Conservation (phyloP, 148 eudicot genomes). For the Suaeda aralocaspica region DNA sequence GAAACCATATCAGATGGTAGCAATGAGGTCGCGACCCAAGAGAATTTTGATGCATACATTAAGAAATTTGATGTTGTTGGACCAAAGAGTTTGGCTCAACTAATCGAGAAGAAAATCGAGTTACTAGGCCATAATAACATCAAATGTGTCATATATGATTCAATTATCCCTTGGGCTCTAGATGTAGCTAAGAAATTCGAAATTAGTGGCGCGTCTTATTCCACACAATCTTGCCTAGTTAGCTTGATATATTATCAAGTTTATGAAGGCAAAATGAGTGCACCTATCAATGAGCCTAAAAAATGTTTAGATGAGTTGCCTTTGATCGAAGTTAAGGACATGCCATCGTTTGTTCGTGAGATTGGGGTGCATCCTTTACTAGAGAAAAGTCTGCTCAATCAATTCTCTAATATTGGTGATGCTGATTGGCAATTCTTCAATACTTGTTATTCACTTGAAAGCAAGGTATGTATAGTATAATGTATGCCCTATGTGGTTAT, state of each 20-base stretch:
- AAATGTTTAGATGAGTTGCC: neutral
- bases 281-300: no score
- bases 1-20: conserved; percentile 24
- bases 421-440: conserved; percentile 27
- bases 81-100: conserved; percentile 18
- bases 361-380: conserved; percentile 18
- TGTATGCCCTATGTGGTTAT: no score
- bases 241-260: conserved; percentile 32
- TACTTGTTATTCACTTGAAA: conserved; percentile 24
- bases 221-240: conserved; percentile 46
- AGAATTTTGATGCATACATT: neutral
- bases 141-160: conserved; percentile 39
- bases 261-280: conserved; percentile 22
- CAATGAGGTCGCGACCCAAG: conserved; percentile 4
- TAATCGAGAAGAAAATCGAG: conserved; percentile 20
- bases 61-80: conserved; percentile 20
- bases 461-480: conserved; percentile 31
- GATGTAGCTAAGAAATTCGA: conserved; percentile 35
- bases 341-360: conserved; percentile 26
- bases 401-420: conserved; percentile 22
- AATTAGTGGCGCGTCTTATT: conserved; percentile 34
- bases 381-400: conserved; percentile 25
- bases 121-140: neutral
- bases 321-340: conserved; percentile 10
- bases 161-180: conserved; percentile 42